A percentile compares a stretch with the other conserved stretches of the same genome.
phyloP scores from a whole-genome alignment of 805 yeast species.

The Yamadazyma ubonensis region DNA sequence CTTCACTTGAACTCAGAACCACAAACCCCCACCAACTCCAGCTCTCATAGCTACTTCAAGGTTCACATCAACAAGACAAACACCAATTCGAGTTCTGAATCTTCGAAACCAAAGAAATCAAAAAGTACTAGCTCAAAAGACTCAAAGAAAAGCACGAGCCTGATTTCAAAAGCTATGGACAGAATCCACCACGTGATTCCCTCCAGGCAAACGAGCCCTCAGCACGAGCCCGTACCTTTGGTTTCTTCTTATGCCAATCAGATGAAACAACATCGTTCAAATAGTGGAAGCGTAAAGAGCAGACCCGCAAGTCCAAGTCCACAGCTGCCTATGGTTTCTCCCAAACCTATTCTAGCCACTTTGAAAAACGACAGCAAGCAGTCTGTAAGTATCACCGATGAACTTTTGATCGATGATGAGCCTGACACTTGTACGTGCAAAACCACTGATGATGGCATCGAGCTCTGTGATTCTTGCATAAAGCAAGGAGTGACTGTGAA shows the following conservation, averaged over 20 bases:
- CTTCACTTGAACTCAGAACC: constrained; percentile 13
- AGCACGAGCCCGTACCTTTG: constrained; percentile 10
- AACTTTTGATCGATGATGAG: constrained; percentile 1
- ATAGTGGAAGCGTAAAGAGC: constrained; percentile 20
- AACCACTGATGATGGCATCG: not conserved
- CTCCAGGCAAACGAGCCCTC: constrained; percentile 10
- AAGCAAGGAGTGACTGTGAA: not conserved
- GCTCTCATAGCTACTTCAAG: constrained; percentile 9
- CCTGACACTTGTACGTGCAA: constrained; percentile 1
- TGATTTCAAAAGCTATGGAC: constrained; percentile 8
- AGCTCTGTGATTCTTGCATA: constrained; percentile 3
- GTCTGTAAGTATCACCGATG: constrained; percentile 1
- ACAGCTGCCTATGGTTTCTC: constrained; percentile 10
- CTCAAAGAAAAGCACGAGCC: constrained; percentile 7
- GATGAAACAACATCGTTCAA: constrained; percentile 32
- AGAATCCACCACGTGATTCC: constrained; percentile 8
- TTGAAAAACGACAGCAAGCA: constrained; percentile 1
- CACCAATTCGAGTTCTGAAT: constrained; percentile 13
- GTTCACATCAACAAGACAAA: constrained; percentile 10
- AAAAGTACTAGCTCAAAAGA: constrained; percentile 13
- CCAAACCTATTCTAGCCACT: constrained; percentile 4
- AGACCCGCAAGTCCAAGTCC: constrained; percentile 24
- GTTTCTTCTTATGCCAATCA: constrained; percentile 30
- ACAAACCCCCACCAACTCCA: constrained; percentile 11
- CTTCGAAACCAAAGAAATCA: constrained; percentile 7